A percentile compares a stretch with the other conserved stretches of the same genome.
Conservation (phyloP, 2,329 filamentous ascomycete species). For the Mycosphaerelloides madeirae region DNA sequence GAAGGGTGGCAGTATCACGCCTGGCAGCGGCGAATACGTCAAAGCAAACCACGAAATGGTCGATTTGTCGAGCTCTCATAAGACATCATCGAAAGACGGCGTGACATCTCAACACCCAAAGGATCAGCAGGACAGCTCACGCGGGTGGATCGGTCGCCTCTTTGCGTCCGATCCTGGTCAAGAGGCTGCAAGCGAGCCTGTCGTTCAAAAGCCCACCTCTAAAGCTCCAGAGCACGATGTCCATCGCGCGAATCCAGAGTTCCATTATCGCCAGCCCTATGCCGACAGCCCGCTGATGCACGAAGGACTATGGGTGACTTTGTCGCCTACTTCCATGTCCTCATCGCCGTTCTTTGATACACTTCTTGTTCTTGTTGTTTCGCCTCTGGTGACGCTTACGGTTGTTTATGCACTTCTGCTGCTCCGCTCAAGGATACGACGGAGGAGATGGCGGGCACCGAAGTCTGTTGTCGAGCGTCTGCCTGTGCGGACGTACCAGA, state of each 20-base stretch:
- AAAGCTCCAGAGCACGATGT: slow-evolving; percentile 9
- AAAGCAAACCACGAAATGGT: slow-evolving; percentile 34
- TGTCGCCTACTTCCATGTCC: slow-evolving; percentile 82
- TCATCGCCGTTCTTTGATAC: slow-evolving; percentile 94
- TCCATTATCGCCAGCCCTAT: slow-evolving; percentile 6
- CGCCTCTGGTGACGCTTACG: slow-evolving; percentile 84
- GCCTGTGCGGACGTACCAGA: slow-evolving; percentile 94
- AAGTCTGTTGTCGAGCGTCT: slow-evolving; percentile 92
- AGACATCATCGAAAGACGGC: slow-evolving; percentile 10
- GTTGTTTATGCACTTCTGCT: slow-evolving; percentile 88
- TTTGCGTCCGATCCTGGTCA: slow-evolving; percentile 15
- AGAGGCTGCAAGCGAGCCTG: slow-evolving; percentile 9
- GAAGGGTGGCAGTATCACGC: slow-evolving; percentile 64
- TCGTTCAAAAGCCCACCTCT: slow-evolving; percentile 6
- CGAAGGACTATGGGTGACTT: slow-evolving; percentile 91
- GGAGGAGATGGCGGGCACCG: slow-evolving; percentile 90
- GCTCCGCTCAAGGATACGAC: slow-evolving; percentile 79
- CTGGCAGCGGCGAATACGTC: slow-evolving; percentile 67
- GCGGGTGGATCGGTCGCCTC: slow-evolving; percentile 26
- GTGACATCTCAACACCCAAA: slow-evolving; percentile 15
- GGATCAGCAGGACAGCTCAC: slow-evolving; percentile 13
- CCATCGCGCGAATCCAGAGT: slow-evolving; percentile 9
- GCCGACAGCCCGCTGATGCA: slow-evolving; percentile 36
- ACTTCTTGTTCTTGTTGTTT: slow-evolving; percentile 90
- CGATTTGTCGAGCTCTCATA: slow-evolving; percentile 14